Percentiles rank a stretch among this genome's conserved stretches.
Evolutionary conservation across 371 early-diverging fungal species (phyloP).

Genomic region (Apophysomyces trapeziformis): DNA sequence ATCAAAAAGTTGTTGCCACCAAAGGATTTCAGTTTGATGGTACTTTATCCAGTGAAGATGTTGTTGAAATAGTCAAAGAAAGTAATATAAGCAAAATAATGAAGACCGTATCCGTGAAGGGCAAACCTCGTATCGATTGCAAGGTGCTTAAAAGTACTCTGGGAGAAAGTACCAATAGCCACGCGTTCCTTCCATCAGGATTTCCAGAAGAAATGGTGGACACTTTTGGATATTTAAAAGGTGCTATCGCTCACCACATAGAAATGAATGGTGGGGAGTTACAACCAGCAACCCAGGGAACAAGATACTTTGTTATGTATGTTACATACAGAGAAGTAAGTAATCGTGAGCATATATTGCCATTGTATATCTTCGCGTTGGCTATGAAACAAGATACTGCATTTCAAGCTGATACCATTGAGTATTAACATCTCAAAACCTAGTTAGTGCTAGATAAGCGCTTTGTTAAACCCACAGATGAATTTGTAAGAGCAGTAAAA

Average conservation of each 20-base stretch:
- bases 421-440: not conserved
- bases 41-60: not conserved
- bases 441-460: not conserved
- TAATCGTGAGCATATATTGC: not conserved
- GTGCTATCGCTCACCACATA: not conserved
- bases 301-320: not conserved
- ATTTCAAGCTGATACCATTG: not conserved
- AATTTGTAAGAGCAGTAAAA: not conserved
- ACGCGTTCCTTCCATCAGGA: not conserved
- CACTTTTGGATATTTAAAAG: not conserved
- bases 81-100: not conserved
- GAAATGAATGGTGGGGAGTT: not conserved
- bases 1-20: not conserved
- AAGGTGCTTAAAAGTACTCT: not conserved
- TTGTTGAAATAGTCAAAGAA: not conserved
- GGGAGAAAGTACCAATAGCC: not conserved
- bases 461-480: not conserved
- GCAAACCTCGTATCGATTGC: not conserved
- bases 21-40: not conserved
- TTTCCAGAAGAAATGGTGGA: not conserved
- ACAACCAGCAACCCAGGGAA: not conserved
- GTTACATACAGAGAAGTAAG: slow-evolving; percentile 4
- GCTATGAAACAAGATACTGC: too few relatives aligned
- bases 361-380: too few relatives aligned
- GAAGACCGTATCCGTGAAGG: not conserved